phyloP scores from a whole-genome alignment of 2,329 filamentous ascomycete genomes.

The Aspergillus alliaceus region DNA sequence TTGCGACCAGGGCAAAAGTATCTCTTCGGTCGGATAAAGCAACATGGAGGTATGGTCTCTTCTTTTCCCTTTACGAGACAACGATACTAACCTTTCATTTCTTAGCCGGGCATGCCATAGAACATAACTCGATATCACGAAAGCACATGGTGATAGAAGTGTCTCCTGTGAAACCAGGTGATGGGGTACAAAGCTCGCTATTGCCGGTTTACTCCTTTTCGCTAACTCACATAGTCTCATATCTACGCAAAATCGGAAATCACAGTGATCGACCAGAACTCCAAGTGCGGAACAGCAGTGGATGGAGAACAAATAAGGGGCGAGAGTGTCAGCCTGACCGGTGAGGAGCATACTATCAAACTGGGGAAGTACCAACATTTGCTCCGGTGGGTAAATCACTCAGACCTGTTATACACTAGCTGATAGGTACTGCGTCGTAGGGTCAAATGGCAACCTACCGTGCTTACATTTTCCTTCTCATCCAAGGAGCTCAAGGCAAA shows the following conservation, averaged over 20 bases:
- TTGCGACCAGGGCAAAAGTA: constrained; percentile 81
- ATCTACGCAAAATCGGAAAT: constrained; percentile 67
- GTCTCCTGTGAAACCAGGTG: constrained; percentile 61
- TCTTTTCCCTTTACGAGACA: neutral
- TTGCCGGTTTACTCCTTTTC: neutral
- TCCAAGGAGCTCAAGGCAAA: constrained; percentile 66
- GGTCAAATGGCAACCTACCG: constrained; percentile 74
- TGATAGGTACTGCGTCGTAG: constrained; percentile 42
- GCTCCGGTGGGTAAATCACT: constrained; percentile 33
- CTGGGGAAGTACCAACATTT: constrained; percentile 69
- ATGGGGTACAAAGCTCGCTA: constrained; percentile 56
- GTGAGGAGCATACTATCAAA: constrained; percentile 63
- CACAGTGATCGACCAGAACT: constrained; percentile 74
- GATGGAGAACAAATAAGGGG: constrained; percentile 72
- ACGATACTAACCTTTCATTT: neutral
- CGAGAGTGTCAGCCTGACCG: constrained; percentile 56
- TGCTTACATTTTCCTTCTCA: constrained; percentile 79
- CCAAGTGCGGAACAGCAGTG: constrained; percentile 78
- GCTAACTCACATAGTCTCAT: constrained; percentile 52
- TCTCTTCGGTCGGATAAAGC: constrained; percentile 75
- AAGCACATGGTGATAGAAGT: constrained; percentile 83
- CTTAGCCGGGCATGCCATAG: constrained; percentile 68
- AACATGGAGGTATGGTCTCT: constrained; percentile 55
- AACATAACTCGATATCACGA: constrained; percentile 80
- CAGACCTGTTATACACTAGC: neutral